Base-by-base conservation (phyloP, 169 alveolate species). In the Fabrea salina region DNA sequence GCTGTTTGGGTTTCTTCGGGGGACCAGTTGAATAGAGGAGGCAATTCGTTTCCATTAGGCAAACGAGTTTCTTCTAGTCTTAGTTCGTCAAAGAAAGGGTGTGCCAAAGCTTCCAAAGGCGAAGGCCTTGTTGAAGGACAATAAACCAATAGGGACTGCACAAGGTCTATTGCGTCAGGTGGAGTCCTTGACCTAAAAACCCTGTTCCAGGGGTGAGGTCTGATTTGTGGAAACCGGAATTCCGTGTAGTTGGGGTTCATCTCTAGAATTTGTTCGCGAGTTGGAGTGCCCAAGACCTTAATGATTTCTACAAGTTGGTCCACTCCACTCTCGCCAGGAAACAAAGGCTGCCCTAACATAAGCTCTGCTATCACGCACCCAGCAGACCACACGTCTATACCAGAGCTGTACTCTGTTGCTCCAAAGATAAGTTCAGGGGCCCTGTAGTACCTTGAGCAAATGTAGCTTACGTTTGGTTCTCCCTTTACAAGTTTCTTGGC, bases 341-440 rank as follows among this genome's bases (percentile, higher is more conserved):
- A 98, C 66, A 98, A 81, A 32, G 99, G 99, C 71, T 94, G 89
- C 11, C 99, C 99, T 68, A 96, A 84, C 33, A 97, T 80, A 87
- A 98, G 84, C 86, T 97, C 99, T 3, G 98, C 99, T 51, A 97
- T 87, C 16, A 97, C 99, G 79, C 92, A 86, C 64, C 99, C 99
- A 40, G 95, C 89, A 16, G 99, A 95, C 99, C 99, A 98, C 6
- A 95, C 82, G 89, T 98, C 99, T n/a, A 98, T 97, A 37, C 95
- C 98, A 27, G 98, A 92, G 16, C 99, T 96, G 83, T 98, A 98
- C 85, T 96, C 98, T 50, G 97, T 96, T 3, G 99, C 97, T 19
- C 99, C 99, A 67, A 98, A 92, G 92, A 98, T 97, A 30, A 98
- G 90, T 82, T 98, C 99, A 0, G 99, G 99, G 0, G 99, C 99